These are phyloP conservation scores for Verticillium longisporum DNA, from an alignment of 2,329 filamentous ascomycete genomes.

Conservation along the genomic window DNA sequence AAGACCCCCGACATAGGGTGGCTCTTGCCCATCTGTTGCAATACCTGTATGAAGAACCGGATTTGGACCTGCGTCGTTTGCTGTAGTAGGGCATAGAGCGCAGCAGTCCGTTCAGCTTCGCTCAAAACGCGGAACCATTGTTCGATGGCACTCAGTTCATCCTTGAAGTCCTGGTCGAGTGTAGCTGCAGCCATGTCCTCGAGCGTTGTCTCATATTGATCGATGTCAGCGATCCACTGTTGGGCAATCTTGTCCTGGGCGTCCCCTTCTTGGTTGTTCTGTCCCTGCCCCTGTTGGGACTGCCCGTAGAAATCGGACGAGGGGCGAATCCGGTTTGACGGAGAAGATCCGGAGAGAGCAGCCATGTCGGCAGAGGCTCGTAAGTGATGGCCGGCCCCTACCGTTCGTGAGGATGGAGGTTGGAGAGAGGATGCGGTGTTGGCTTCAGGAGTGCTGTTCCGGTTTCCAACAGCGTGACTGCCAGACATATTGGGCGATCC, in stretches of 20 bases:
- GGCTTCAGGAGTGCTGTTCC: slow-evolving; percentile 95
- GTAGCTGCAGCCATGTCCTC: slow-evolving; percentile 99
- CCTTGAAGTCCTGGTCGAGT: slow-evolving; percentile 99
- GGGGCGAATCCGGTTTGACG: slow-evolving; percentile 77
- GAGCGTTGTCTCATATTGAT: slow-evolving; percentile 96
- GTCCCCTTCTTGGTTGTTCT: slow-evolving; percentile 66
- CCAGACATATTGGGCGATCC: slow-evolving; percentile 57
- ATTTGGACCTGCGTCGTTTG: slow-evolving; percentile 99
- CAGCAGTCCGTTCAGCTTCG: slow-evolving; percentile 92
- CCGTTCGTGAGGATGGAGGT: slow-evolving; percentile 69
- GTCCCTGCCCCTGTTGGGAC: slow-evolving; percentile 58
- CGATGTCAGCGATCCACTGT: slow-evolving; percentile 98
- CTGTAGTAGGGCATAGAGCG: slow-evolving; percentile 89
- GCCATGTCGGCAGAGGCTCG: slow-evolving; percentile 96
- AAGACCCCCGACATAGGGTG: slow-evolving; percentile 95
- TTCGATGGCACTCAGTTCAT: slow-evolving; percentile 96
- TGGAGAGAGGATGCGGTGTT: slow-evolving; percentile 75
- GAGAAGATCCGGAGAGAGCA: slow-evolving; percentile 60
- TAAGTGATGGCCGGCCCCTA: slow-evolving; percentile 76
- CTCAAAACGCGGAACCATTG: slow-evolving; percentile 99
- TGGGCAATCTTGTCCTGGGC: slow-evolving; percentile 89
- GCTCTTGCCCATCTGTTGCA: slow-evolving; percentile 98
- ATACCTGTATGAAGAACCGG: slow-evolving; percentile 96
- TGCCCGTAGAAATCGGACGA: slow-evolving; percentile 93
- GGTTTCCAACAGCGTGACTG: slow-evolving; percentile 68